Base-by-base conservation (phyloP, 2,329 filamentous ascomycete species). In the Neopestalotiopsis clavispora region DNA sequence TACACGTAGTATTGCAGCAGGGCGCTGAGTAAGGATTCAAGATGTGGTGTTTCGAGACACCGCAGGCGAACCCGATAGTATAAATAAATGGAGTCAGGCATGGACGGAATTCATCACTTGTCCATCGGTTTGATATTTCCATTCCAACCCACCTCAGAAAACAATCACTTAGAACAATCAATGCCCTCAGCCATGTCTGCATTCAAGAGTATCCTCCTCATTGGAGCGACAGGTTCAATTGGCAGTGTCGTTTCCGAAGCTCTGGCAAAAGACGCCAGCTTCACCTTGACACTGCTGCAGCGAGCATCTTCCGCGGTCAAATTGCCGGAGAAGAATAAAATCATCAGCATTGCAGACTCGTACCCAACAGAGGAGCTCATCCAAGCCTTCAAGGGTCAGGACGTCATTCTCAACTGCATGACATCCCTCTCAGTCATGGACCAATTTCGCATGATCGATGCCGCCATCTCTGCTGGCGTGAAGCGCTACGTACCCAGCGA, bases 401-500 rank as follows among this genome's bases (percentile, higher is more conserved):
- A 78, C 67, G 75, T 71, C 40, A 66, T 78, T 20, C 72, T 90
- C 66, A 84, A 82, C 56, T 81, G 84, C 28, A 82, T 89, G 65
- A 74, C 75, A 0, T 71, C 73, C 12, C 61, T 74, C 12, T 73
- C 69, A 10, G 71, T 75, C 5, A 78, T 80, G 5, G 77, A 84
- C 1, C 87, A 90, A 71, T 79, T 79, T 59, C 81, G 81, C 60
- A 78, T 90, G 72, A 83, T 89, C 66, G 85, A 89, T 68, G 88
- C 87, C 1, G 84, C 86, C 56, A 82, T 87, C 49, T 80, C 80
- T 12, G 87, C 86, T 1, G 86, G 87, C 17, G 87, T 90, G 10
- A 81, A 84, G 71, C 83, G 86, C 20, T 87, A 87, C 76, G 78
- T 89, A 20, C 86, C 87, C 5, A 84, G 83, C 49, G 87, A 90